Evolutionary conservation across 257 asterid genomes (phyloP), one percentile per base, ranked within the genome.

Genomic region (Petrea volubilis): DNA sequence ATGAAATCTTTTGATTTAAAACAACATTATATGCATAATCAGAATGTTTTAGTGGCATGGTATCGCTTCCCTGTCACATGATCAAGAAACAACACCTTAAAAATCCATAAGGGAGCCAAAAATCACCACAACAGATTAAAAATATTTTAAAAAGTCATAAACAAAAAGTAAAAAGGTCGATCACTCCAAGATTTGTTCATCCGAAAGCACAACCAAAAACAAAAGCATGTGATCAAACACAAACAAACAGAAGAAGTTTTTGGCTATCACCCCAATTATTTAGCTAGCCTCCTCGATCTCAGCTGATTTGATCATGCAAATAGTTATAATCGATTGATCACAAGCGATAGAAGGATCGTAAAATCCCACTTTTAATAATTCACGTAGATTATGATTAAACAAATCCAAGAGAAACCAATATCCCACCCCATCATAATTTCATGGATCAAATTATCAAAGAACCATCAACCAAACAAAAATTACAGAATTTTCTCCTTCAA

Each of bases 361-460:
- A 23, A 28, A 13, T 38, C 12, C 43, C n/a, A n/a, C n/a, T 34
- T 23, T 14, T 38, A 31, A 1, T 41, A 67, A 57, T 60, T 47
- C 47, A 52, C 55, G 43, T 20, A 25, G 11, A 43, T 15, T 23
- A 60, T 31, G 53, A 59, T 40, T 18, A 5, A 0, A 70, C 28
- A 18, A 66, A 66, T 57, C 57, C 3, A 43, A 49, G 31, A 27
- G 20, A 17, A 53, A 71, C 1, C 47, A 62, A 41, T 41, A 57
- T 29, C 14, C 15, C 50, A 51, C 24, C 67, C 49, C 15, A 63
- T 21, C 33, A 65, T 28, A 59, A 67, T 18, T 12, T 6, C 28
- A 50, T 63, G 40, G 69, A 72, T 63, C 79, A 61, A 40, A 61
- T 66, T 8, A 78, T 56, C 23, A 38, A 49, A 28, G 38, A 71